A percentile compares a stretch with the other conserved stretches of the same genome.
These are phyloP conservation scores for Lizonia empirigonia DNA, from an alignment of 2,329 filamentous ascomycete species.

Conservation along the genomic window DNA sequence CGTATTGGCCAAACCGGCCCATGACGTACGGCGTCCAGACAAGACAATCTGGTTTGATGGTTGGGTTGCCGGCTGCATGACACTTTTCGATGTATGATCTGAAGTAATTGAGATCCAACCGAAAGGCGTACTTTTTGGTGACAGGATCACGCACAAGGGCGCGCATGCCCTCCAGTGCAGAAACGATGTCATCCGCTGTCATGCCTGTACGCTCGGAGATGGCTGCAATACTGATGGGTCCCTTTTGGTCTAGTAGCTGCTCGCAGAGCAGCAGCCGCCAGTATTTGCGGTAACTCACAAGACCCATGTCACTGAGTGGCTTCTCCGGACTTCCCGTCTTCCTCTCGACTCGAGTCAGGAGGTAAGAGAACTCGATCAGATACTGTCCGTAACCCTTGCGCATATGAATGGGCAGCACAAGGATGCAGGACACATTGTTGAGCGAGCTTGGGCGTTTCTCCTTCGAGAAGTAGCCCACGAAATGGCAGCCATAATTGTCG, in stretches of 20 bases:
- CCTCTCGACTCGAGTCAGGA: constrained; percentile 88
- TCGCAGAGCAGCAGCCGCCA: constrained; percentile 90
- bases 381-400: constrained; percentile 96
- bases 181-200: constrained; percentile 95
- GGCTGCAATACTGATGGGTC: constrained; percentile 61
- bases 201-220: constrained; percentile 92
- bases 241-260: constrained; percentile 70
- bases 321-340: constrained; percentile 98
- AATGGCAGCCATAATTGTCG: constrained; percentile 88
- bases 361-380: constrained; percentile 97
- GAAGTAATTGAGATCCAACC: constrained; percentile 85
- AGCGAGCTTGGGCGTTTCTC: constrained; percentile 93
- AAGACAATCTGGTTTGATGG: constrained; percentile 77
- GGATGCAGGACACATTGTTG: constrained; percentile 97
- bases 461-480: constrained; percentile 99
- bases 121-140: constrained; percentile 86
- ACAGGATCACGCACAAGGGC: constrained; percentile 88
- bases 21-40: constrained; percentile 98
- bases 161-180: constrained; percentile 85
- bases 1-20: constrained; percentile 84
- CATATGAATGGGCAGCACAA: constrained; percentile 95
- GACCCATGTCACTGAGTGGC: constrained; percentile 94
- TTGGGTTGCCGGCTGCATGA: constrained; percentile 86
- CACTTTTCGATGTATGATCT: constrained; percentile 86
- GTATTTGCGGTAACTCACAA: constrained; percentile 97